Base-by-base conservation (phyloP, 352 stramenopile genomes). In the Phytophthora nicotianae region DNA sequence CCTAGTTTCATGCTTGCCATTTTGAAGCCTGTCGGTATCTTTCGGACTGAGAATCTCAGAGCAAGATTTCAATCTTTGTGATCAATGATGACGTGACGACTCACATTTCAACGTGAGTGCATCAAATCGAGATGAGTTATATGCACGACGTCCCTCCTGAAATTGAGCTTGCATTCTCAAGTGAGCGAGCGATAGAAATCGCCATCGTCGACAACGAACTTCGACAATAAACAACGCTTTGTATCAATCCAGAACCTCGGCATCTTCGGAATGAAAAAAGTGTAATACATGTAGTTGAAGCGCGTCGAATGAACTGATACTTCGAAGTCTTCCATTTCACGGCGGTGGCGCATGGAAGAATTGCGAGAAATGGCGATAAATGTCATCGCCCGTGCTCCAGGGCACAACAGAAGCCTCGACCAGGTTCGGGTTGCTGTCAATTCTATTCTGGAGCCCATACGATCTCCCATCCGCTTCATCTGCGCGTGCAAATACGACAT, bases 401-500 rank as follows among this genome's bases (percentile, higher is more conserved):
- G 76, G 68, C 16, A 86, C 69, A 5, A 94, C 79, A 0, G 57
- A 45, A 0, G 81, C 85, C 10, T 68, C 14, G 26, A 92, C 53
- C 23, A 72, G 43, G 8, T 72, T 72, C 0, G 54, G 41, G 27
- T 86, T 61, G 5, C 37, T 50, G 11, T 62, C 62, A 40, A 91
- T 65, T 45, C 74, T 74, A 53, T 86, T 78, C 27, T 88, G 69
- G n/a, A 91, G 63, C 1, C 78, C 82, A 27, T 78, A 91, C 5
- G 78, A 35, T 24, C 71, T 80, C 26, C 79, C 77, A 23, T 77
- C 50, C 0, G n/a, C 68, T 40, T 88, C 78, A 49, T 79, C 62
- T 1, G 65, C 82, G 20, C 85, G 79, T 4, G 83, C 81, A 64
- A 94, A 89, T 29, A 92, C 72, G 5, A 84, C 52, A 57, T 92